Percentiles rank a stretch among this genome's conserved stretches.
Evolutionary conservation across 805 yeast genomes (phyloP).

Genomic region (Alloascoidea hylecoeti): DNA sequence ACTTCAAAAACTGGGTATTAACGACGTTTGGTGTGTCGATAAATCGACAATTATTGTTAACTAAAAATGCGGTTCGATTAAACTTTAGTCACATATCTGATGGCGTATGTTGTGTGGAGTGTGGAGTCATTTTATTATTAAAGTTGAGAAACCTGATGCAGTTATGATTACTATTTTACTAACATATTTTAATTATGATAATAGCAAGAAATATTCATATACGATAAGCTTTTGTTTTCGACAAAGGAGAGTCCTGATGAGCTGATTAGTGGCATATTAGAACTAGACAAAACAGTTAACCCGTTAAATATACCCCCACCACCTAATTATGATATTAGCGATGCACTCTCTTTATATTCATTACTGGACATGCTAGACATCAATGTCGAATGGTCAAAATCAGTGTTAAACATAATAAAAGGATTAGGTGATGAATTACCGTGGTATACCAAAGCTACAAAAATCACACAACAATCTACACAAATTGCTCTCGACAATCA

Average conservation of each 20-base stretch:
- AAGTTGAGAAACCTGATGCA: slow-evolving; percentile 6
- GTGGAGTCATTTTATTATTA: slow-evolving; percentile 14
- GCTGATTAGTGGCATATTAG: not conserved
- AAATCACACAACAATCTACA: not conserved
- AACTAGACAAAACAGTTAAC: not conserved
- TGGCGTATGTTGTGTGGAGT: slow-evolving; percentile 6
- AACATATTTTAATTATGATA: not conserved
- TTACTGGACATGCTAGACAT: not conserved
- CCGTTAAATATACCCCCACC: not conserved
- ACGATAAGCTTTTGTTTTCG: not conserved
- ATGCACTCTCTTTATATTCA: not conserved
- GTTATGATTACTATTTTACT: slow-evolving; percentile 3
- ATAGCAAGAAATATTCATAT: not conserved
- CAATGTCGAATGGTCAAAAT: not conserved
- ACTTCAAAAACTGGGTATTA: slow-evolving; percentile 9
- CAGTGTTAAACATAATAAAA: not conserved
- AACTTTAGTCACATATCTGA: slow-evolving; percentile 11
- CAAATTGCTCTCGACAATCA: not conserved
- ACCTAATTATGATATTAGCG: not conserved
- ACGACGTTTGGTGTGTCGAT: slow-evolving; percentile 7
- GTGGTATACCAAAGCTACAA: not conserved
- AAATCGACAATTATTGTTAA: slow-evolving; percentile 14
- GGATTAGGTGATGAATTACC: not conserved
- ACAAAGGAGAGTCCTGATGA: not conserved
- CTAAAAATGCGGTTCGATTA: slow-evolving; percentile 12